Evolutionary conservation across 768 basidiomycete species (phyloP).

Genomic region (Trametes coccinea): DNA sequence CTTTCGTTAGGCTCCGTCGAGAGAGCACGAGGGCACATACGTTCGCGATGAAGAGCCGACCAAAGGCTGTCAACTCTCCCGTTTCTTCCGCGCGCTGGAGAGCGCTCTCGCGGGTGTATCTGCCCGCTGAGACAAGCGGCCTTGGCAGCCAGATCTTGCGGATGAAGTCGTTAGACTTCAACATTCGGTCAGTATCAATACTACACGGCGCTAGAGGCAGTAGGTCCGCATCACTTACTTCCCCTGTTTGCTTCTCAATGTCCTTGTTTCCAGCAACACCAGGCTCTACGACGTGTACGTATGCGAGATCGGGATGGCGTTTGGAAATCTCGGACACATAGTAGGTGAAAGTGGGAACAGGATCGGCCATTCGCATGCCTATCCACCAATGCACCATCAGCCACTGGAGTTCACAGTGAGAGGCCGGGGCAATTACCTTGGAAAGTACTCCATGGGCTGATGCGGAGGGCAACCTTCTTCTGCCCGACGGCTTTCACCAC

Average conservation of each 20-base stretch:
- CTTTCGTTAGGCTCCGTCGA: too few relatives aligned
- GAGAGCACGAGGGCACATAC: constrained; percentile 24
- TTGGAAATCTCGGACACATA: constrained; percentile 41
- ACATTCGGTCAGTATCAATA: too few relatives aligned
- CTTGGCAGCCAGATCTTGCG: constrained; percentile 20
- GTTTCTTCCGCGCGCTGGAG: constrained; percentile 19
- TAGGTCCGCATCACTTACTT: neutral
- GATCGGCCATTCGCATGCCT: constrained; percentile 53
- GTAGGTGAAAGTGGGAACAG: constrained; percentile 52
- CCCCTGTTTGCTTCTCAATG: constrained; percentile 5
- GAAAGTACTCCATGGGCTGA: constrained; percentile 36
- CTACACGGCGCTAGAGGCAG: too few relatives aligned
- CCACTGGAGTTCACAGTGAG: constrained; percentile 17
- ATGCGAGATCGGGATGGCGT: constrained; percentile 41
- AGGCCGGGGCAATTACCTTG: constrained; percentile 34
- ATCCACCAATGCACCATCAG: too few relatives aligned
- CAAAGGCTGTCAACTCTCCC: constrained; percentile 27
- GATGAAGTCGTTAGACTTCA: constrained; percentile 24
- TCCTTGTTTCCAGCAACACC: neutral
- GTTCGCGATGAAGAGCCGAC: constrained; percentile 30
- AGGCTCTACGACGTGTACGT: constrained; percentile 39
- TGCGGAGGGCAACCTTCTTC: constrained; percentile 42
- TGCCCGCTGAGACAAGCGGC: constrained; percentile 19
- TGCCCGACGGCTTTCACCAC: constrained; percentile 43
- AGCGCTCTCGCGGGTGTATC: constrained; percentile 25